Evolutionary conservation across 805 yeast species (phyloP), one percentile per base, ranked within the genome.

Genomic region (Ogataea parapolymorpha): DNA sequence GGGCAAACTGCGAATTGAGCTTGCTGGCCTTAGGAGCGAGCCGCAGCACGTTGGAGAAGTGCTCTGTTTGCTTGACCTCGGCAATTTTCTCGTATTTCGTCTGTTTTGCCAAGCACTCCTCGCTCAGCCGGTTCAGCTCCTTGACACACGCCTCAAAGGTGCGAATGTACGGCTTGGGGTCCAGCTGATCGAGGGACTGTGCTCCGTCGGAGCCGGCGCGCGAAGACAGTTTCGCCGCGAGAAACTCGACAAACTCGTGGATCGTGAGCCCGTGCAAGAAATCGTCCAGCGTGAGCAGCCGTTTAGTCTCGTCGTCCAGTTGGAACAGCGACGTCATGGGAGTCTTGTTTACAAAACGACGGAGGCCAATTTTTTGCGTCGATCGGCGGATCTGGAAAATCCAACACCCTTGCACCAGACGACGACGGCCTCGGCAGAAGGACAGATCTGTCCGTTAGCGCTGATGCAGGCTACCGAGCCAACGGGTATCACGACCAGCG

Each of bases 101-200:
- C 47, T 79, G 81, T 39, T 71, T 72, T 12, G 61, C 58, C 4
- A 63, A 58, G 3, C 89, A 77, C 32, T 82, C 82, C 1, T 71
- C 74, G 33, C 72, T 72, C 31, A 93, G 63, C 36, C 70, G 70
- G 53, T 79, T 76, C 49, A 91, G 67, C 54, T 87, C 91, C 33
- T 79, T 72, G 32, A 89, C 67, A 2, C 93, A 86, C 1, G 90
- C 79, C 58, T 91, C 97, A 61, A 93, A 90, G 0, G 96, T 87
- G 51, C 96, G 76, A 34, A 91, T 91, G 58, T 86, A 93, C 2
- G 98, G 98, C 55, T 87, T 88, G 1, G 98, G 96, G 56, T 93
- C 96, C 40, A 88, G 63, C 55, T 72, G 73, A 31, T 75, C 78
- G 24, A 74, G 58, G 30, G 74, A 68, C 42, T 75, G 72, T 22